Base-by-base conservation (phyloP, 495 filamentous ascomycete genomes). In the Chaetomium tenue region DNA sequence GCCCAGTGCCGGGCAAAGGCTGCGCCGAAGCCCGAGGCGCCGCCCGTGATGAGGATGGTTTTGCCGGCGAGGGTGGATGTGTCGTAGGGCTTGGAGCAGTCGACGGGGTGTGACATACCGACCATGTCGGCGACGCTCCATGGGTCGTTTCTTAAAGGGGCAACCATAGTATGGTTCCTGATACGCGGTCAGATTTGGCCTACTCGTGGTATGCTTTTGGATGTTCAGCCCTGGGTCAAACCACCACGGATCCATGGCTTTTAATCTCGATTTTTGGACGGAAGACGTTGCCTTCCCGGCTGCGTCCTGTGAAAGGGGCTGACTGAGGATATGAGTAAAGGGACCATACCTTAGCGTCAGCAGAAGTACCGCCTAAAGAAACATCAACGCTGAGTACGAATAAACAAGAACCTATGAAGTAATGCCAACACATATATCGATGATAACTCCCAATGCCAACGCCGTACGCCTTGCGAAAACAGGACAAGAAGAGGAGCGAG, bases 1-100 rank as follows among this genome's bases (percentile, higher is more conserved):
- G 75, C 74, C 75, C 75, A 77, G 53, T 82, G 75, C 16, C 73
- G 72, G 22, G 79, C 77, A 66, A 83, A 83, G 60, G 79, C 77
- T 8, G 80, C 80, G 13, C 82, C 82, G 69, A 84, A 81, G 37
- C 82, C 82, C 9, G 80, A 78, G 2, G 82, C 81, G 26, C 80
- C 82, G 64, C 82, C 82, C 0, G 81, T 78, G 65, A 84, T 78
- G 33, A 84, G 67, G 51, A 84, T 81, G 39, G 75, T 80, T 67
- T 75, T 75, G 65, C 73, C 78, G 30, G 74, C 72, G 56, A 82
- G 67, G 60, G 69, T 75, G 18, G 75, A 61, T 8, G 67, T 66
- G 55, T 76, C 77, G 70, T 78, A 81, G 4, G 76, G 74, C 7
- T 64, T 51, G n/a, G 64, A 65, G 6, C 66, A 61, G 55, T 81